Evolutionary conservation across 306 rosid species (phyloP).

Genomic region (Cucumis hystrix): DNA sequence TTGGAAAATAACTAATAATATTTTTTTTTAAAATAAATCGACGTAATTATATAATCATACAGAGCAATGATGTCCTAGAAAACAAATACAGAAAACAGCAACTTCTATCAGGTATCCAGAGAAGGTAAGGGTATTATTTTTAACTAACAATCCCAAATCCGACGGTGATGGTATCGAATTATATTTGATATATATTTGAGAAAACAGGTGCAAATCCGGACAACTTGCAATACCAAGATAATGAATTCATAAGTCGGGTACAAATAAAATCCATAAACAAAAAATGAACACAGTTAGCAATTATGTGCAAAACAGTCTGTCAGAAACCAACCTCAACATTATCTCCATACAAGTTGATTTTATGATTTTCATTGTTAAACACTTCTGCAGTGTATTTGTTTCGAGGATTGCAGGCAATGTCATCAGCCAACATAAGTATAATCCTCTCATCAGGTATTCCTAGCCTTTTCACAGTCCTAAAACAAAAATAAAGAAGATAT

Average conservation of each 20-base stretch:
- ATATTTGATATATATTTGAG: neutral
- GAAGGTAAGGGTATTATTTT: neutral
- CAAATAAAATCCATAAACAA: neutral
- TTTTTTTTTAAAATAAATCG: neutral
- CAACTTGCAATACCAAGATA: neutral
- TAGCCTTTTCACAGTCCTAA: conserved; percentile 84
- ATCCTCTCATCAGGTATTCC: conserved; percentile 99
- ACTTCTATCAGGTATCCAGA: neutral
- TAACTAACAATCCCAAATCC: neutral
- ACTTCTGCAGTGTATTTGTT: conserved; percentile 95
- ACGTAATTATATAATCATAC: neutral
- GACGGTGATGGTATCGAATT: neutral
- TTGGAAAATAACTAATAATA: neutral
- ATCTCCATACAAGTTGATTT: conserved; percentile 85
- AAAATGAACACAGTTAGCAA: neutral
- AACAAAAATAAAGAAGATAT: conserved; percentile 8
- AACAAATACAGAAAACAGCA: neutral
- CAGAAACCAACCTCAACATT: conserved; percentile 72
- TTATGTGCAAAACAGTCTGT: neutral
- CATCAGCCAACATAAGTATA: conserved; percentile 95
- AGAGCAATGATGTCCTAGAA: neutral
- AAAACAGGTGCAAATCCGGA: neutral
- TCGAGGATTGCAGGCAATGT: conserved; percentile 95
- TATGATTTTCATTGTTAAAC: conserved; percentile 91
- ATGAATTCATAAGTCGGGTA: neutral